Percentiles rank a stretch among this genome's conserved stretches.
phyloP scores from a whole-genome alignment of 2,329 filamentous ascomycete species.

The Aspergillus japonicus region DNA sequence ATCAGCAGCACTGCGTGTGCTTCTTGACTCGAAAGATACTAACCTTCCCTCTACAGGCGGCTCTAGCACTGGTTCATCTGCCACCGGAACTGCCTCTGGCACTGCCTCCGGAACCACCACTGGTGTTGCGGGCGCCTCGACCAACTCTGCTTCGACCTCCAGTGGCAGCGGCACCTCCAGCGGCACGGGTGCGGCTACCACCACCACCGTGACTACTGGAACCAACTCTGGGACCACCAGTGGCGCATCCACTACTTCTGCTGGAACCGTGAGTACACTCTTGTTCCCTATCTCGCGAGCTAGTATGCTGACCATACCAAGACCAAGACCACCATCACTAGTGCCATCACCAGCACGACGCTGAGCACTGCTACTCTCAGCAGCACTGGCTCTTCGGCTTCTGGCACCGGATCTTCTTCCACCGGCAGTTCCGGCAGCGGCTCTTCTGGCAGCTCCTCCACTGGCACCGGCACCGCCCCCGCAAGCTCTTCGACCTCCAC shows the following conservation, averaged over 20 bases:
- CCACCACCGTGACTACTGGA: conserved; percentile 19
- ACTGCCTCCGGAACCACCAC: conserved; percentile 13
- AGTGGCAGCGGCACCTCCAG: background rate
- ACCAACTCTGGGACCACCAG: conserved; percentile 11
- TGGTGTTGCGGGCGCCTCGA: conserved; percentile 21
- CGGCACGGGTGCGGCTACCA: conserved; percentile 19
- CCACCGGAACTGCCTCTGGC: conserved; percentile 12
- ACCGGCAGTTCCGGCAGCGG: conserved; percentile 11
- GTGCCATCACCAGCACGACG: conserved; percentile 10
- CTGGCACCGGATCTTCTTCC: conserved; percentile 20
- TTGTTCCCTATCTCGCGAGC: background rate
- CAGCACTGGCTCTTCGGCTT: conserved; percentile 12
- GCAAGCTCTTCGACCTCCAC: conserved; percentile 17
- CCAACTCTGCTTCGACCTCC: conserved; percentile 18
- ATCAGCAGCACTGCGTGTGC: background rate
- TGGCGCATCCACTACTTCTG: background rate
- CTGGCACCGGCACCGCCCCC: conserved; percentile 12
- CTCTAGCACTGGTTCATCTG: conserved; percentile 14
- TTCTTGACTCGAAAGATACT: conserved; percentile 8
- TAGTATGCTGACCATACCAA: background rate
- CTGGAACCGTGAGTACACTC: background rate
- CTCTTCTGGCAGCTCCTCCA: conserved; percentile 16
- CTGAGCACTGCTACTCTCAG: conserved; percentile 10
- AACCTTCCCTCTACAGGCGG: conserved; percentile 16
- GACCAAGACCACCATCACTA: conserved; percentile 11